Evolutionary conservation across 345 rosid genomes (phyloP).

Genomic region (Durio zibethinus): DNA sequence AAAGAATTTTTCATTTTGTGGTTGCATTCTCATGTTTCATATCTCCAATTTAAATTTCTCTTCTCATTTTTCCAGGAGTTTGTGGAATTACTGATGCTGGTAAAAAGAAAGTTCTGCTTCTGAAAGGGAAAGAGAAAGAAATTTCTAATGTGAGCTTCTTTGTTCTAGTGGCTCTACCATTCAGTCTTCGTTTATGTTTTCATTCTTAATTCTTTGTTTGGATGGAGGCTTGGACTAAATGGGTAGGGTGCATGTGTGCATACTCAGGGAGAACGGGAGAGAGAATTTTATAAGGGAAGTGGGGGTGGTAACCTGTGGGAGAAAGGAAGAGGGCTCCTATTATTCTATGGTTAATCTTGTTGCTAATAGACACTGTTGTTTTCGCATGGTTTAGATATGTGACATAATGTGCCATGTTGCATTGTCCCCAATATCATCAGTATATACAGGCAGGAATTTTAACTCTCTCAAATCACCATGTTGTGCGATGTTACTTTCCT

Average conservation of each 20-base stretch:
- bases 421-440: neutral
- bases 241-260: neutral
- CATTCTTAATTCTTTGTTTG: neutral
- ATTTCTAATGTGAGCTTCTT: conserved; percentile 42
- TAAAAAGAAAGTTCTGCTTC: conserved; percentile 53
- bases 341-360: neutral
- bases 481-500: neutral
- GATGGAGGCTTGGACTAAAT: neutral
- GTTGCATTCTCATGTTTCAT: conserved; percentile 3
- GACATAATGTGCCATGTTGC: neutral
- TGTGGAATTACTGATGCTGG: conserved; percentile 35
- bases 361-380: neutral
- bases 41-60: neutral
- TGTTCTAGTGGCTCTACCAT: neutral
- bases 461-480: neutral
- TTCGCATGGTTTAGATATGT: neutral
- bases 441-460: neutral
- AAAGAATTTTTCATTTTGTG: neutral
- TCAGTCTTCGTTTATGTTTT: neutral
- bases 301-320: neutral
- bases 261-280: neutral
- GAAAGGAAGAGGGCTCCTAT: neutral
- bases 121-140: conserved; percentile 63
- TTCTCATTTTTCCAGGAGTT: conserved; percentile 35
- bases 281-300: neutral